Evolutionary conservation across 495 filamentous ascomycete genomes (phyloP).

Genomic region (Saxophila tyrrhenica): DNA sequence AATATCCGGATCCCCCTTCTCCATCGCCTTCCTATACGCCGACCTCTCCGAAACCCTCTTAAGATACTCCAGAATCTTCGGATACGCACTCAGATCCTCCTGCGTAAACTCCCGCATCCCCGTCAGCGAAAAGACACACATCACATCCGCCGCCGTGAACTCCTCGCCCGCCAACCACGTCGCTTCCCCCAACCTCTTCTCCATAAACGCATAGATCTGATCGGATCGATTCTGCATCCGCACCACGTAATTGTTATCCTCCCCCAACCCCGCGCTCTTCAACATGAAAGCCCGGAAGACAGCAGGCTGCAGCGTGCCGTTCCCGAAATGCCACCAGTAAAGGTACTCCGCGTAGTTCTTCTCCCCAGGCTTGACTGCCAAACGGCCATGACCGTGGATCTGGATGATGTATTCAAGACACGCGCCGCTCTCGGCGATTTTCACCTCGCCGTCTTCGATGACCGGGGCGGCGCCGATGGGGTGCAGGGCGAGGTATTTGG

Average conservation of each 20-base stretch:
- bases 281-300: constrained; percentile 17
- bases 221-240: constrained; percentile 20
- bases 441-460: constrained; percentile 40
- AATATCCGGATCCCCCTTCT: constrained; percentile 18
- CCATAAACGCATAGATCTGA: constrained; percentile 29
- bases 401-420: constrained; percentile 47
- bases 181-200: constrained; percentile 35
- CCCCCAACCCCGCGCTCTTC: constrained; percentile 1
- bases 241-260: constrained; percentile 16
- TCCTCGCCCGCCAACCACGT: constrained; percentile 47
- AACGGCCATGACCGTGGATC: constrained; percentile 36
- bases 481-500: constrained; percentile 41
- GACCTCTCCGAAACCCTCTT: constrained; percentile 3
- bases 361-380: constrained; percentile 34
- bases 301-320: constrained; percentile 41
- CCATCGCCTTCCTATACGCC: constrained; percentile 15
- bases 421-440: constrained; percentile 44
- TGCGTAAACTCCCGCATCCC: constrained; percentile 42
- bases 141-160: constrained; percentile 53
- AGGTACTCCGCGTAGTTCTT: constrained; percentile 43
- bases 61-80: constrained; percentile 38
- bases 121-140: constrained; percentile 43
- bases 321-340: constrained; percentile 51
- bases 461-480: constrained; percentile 44
- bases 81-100: constrained; percentile 35